Base-by-base conservation (phyloP, 2,329 filamentous ascomycete genomes). In the Beauveria varroae region DNA sequence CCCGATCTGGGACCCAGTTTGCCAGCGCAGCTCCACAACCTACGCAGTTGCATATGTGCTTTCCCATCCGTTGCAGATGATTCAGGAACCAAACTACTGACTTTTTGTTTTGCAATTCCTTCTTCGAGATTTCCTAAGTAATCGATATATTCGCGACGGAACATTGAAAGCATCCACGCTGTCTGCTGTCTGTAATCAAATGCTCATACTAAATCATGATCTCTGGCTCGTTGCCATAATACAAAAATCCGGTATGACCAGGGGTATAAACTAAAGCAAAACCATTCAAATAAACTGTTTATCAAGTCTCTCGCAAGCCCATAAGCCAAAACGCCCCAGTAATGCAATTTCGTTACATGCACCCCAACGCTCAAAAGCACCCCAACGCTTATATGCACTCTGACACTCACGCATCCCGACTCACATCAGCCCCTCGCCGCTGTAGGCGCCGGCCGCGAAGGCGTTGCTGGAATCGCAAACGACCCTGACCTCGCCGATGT, bases 401-500 rank as follows among this genome's bases (percentile, higher is more conserved):
- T 40, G n/a, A 26, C 5, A 9, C 16, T 26, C 34, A 20, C 16
- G 14, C 34, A 37, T 16, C 12, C 34, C 34, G 34, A 37, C 18
- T n/a, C 24, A 9, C 2, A 20, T 52, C 43, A 63, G 40, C 53
- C 62, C n/a, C 57, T 52, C 14, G 60, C 59, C 22, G 10, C 52
- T 18, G 51, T 40, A 43, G 59, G n/a, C 5, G 54, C 53, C 41
- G 51, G 43, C 18, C 54, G 40, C 18, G 53, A 46, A 46, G 60
- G 60, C 20, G 60, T 57, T 9, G 54, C 47, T 4, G 60, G 60
- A 30, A 62, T 57, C 12, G 60, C 60, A 53, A 62, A 77, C 3
- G 79, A 78, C 61, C 22, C 46, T 24, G 60, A 54, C 20, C 79
- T 72, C 40, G 75, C 72, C 10, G 72, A 66, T 22, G 72, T 68